Evolutionary conservation across 345 rosid genomes (phyloP), one percentile per base, ranked within the genome.

Genomic region (Fremontodendron californicum): DNA sequence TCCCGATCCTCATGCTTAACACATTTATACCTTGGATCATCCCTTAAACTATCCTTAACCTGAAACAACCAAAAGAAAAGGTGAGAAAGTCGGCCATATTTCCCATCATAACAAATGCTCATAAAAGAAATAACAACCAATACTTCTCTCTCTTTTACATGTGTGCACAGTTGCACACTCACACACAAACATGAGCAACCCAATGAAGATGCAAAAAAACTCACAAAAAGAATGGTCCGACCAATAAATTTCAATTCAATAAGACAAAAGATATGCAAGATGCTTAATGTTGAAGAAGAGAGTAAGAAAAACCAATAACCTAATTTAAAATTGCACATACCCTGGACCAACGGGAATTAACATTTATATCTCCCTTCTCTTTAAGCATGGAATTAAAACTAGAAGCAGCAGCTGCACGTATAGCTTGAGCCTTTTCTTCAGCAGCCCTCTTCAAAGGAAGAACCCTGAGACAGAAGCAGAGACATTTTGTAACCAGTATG

Each of bases 271-370:
- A 19, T 31, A 49, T 31, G 29, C 45, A 49, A 71, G 61, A 71
- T 71, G 75, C 75, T 27, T n/a, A 19, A 40, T 29, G 31, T 9
- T 45, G 18, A 77, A 13, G 75, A 67, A 52, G 60, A 25, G 21
- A 21, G 51, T 15, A 29, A 31, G 55, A 60, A 19, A 48, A 49
- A 18, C 42, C 58, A 46, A 19, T 49, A 39, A 33, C 48, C 73
- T 64, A 16, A 40, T 39, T 33, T 16, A 77, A n/a, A 15, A 16
- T 42, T 75, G 63, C 40, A 77, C 84, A 27, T 83, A 96, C 99
- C 97, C 89, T 91, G 64, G 95, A 91, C 99, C 99, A 96, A 58
- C 92, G 95, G 78, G 92, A 90, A 83, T 81, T 81, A 52, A 85
- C 73, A 72, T 86, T 87, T 72, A 96, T 75, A 82, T 91, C 94